Evolutionary conservation across 2,329 filamentous ascomycete species (phyloP).

Genomic region (Diaporthe sp.): DNA sequence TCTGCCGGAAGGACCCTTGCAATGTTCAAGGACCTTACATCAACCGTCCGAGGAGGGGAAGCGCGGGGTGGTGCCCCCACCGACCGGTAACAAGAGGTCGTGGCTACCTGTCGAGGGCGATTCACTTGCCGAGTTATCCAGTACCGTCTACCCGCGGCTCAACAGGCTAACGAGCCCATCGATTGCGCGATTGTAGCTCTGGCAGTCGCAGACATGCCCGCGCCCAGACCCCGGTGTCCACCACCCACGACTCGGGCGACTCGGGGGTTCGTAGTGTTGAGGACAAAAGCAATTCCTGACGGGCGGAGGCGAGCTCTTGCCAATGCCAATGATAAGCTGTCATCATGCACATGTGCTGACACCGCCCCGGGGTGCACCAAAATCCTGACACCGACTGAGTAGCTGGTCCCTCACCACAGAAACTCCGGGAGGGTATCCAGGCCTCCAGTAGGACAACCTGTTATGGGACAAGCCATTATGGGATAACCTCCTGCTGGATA

Average conservation of each 20-base stretch:
- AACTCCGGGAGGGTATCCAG: neutral
- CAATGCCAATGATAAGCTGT: conserved; percentile 29
- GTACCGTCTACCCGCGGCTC: conserved; percentile 22
- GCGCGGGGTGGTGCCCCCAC: neutral
- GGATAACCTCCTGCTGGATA: no score
- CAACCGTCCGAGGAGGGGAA: conserved; percentile 26
- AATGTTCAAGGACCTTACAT: conserved; percentile 14
- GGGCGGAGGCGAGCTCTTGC: conserved; percentile 6
- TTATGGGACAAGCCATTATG: no score
- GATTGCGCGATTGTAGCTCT: conserved; percentile 17
- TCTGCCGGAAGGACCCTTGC: neutral
- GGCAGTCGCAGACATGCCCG: neutral
- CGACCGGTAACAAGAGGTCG: neutral
- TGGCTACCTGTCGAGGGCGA: neutral
- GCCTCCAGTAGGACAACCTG: neutral
- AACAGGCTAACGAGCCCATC: neutral
- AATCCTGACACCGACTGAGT: neutral
- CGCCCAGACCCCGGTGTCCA: conserved; percentile 18
- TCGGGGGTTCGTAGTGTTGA: conserved; percentile 1
- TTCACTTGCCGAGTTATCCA: conserved; percentile 1
- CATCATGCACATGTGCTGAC: conserved; percentile 26
- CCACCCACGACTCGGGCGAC: conserved; percentile 27
- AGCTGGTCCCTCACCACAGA: neutral
- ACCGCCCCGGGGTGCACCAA: neutral
- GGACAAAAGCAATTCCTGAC: conserved; percentile 1